Percentiles rank a stretch among this genome's conserved stretches.
Evolutionary conservation across 306 rosid species (phyloP).

Genomic region (Oxytropis ochrocephala): DNA sequence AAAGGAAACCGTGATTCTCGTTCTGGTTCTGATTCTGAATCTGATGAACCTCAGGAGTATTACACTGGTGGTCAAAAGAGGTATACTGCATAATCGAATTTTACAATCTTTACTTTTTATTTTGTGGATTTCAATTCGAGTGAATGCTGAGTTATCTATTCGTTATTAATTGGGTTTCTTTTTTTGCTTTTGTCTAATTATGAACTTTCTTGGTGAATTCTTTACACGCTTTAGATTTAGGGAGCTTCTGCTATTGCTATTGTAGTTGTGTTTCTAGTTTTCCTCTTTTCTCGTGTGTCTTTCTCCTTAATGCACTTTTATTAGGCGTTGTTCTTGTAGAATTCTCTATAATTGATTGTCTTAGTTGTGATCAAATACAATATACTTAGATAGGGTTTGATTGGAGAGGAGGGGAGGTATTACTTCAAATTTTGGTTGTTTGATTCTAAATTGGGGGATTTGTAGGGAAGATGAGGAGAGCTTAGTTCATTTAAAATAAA

Average conservation of each 20-base stretch:
- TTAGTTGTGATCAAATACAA: neutral
- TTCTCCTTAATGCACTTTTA: neutral
- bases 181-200: no score
- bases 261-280: neutral
- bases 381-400: no score
- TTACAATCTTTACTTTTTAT: neutral
- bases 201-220: no score
- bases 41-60: conserved; percentile 73
- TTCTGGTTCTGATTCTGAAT: conserved; percentile 43
- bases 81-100: conserved; percentile 19
- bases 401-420: no score
- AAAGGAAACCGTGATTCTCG: conserved; percentile 32
- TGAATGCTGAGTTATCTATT: neutral
- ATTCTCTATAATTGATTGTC: no score
- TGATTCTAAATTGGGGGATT: no score
- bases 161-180: no score
- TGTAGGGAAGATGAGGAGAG: no score
- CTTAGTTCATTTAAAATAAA: no score
- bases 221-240: neutral
- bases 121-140: neutral
- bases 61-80: conserved; percentile 92
- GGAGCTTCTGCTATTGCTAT: neutral
- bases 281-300: neutral
- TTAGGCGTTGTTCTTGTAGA: neutral
- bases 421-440: no score